Percentiles rank a stretch among this genome's conserved stretches.
Conservation (phyloP, 2,329 filamentous ascomycete genomes). For the Exophiala viscosa region DNA sequence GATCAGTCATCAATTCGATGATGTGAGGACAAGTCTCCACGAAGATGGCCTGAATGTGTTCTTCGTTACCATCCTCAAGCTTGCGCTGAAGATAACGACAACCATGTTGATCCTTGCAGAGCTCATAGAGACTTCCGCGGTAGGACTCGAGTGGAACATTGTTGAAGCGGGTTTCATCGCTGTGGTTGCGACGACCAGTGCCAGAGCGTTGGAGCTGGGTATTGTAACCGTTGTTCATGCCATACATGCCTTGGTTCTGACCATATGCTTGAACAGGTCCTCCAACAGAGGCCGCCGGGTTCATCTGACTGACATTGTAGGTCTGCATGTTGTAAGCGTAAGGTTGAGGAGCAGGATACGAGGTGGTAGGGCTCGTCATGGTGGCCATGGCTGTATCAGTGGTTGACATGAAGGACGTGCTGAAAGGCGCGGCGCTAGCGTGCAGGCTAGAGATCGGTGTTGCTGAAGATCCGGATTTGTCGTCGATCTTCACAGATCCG, state of each 20-base stretch:
- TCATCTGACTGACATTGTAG: conserved; percentile 27
- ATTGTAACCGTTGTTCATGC: conserved; percentile 49
- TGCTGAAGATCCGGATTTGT: conserved; percentile 17
- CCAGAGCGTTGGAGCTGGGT: conserved; percentile 64
- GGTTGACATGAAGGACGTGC: conserved; percentile 52
- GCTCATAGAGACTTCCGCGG: conserved; percentile 75
- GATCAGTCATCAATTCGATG: conserved; percentile 96
- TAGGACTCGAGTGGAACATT: conserved; percentile 79
- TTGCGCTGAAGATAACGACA: conserved; percentile 97
- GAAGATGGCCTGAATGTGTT: conserved; percentile 90
- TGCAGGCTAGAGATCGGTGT: conserved; percentile 53
- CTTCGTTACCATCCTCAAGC: conserved; percentile 79
- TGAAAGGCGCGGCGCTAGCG: conserved; percentile 74
- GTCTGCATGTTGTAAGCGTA: conserved; percentile 42
- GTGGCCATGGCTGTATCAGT: conserved; percentile 35
- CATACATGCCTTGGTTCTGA: conserved; percentile 54
- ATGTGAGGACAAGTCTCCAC: conserved; percentile 89
- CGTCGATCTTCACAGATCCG: conserved; percentile 26
- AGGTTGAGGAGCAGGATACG: conserved; percentile 45
- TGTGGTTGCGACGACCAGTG: conserved; percentile 63
- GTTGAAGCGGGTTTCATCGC: conserved; percentile 64
- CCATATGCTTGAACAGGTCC: conserved; percentile 42
- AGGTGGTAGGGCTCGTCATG: conserved; percentile 34
- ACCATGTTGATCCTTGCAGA: conserved; percentile 97
- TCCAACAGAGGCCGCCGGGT: conserved; percentile 27